Conservation (phyloP, 1,284 basidiomycete species). For the Bondarzewia mesenterica region DNA sequence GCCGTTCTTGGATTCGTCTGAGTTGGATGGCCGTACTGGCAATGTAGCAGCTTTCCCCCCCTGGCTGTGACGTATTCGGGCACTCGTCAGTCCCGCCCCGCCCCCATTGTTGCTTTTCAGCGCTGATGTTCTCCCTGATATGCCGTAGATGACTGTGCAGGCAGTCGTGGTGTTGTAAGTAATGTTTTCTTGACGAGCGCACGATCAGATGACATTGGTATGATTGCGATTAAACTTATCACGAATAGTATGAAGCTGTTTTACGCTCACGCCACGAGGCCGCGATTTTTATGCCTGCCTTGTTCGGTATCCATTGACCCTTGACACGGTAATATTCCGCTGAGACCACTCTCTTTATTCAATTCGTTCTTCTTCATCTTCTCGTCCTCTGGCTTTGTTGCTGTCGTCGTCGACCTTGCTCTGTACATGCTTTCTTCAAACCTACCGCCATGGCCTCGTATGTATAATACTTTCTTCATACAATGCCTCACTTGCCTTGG, state of each 20-base stretch:
- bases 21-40: neutral
- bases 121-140: neutral
- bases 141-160: neutral
- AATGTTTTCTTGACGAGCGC: neutral
- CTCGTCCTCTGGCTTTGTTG: too few species aligned
- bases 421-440: too few species aligned
- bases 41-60: neutral
- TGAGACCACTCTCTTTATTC: neutral
- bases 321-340: neutral
- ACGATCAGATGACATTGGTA: neutral
- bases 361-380: too few species aligned
- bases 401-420: too few species aligned
- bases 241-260: neutral
- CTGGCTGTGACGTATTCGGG: neutral
- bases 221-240: neutral
- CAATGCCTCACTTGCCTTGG: too few species aligned
- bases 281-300: neutral
- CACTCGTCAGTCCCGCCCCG: neutral
- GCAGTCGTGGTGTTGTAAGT: neutral
- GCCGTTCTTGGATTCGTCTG: neutral
- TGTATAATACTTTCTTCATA: too few species aligned
- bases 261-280: neutral
- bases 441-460: too few species aligned
- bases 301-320: neutral
- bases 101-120: neutral